Conservation (phyloP, 2,329 filamentous ascomycete species). For the Blastomyces silverae region DNA sequence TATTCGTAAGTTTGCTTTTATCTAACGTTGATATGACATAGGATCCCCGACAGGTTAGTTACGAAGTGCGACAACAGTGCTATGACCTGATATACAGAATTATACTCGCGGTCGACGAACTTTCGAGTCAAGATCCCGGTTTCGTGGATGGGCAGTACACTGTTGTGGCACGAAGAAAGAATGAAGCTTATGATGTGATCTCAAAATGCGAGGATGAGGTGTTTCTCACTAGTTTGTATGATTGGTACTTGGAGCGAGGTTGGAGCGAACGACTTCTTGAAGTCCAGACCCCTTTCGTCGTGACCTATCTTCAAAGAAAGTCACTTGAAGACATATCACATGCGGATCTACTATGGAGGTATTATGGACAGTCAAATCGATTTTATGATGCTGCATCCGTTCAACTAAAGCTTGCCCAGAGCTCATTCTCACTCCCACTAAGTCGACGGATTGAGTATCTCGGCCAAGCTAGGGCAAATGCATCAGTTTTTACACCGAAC, state of each 20-base stretch:
- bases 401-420: slow-evolving; percentile 74
- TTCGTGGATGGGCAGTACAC: slow-evolving; percentile 72
- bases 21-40: slow-evolving; percentile 24
- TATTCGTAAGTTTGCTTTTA: slow-evolving; percentile 9
- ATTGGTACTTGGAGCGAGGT: slow-evolving; percentile 86
- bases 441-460: slow-evolving; percentile 84
- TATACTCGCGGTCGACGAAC: slow-evolving; percentile 67
- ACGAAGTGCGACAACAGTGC: slow-evolving; percentile 65
- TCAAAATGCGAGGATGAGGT: slow-evolving; percentile 84
- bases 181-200: slow-evolving; percentile 86
- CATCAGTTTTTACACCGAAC: slow-evolving; percentile 71
- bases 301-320: slow-evolving; percentile 75
- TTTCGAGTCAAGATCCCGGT: slow-evolving; percentile 61
- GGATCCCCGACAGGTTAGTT: slow-evolving; percentile 64
- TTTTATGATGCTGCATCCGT: slow-evolving; percentile 85
- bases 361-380: slow-evolving; percentile 75
- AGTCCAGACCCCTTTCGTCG: slow-evolving; percentile 76
- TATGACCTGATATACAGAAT: slow-evolving; percentile 85
- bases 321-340: slow-evolving; percentile 65
- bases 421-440: slow-evolving; percentile 70
- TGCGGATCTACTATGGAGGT: slow-evolving; percentile 86
- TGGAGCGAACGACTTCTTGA: slow-evolving; percentile 80
- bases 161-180: slow-evolving; percentile 66
- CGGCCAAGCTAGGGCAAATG: slow-evolving; percentile 84
- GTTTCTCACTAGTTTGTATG: slow-evolving; percentile 93